Evolutionary conservation across 495 filamentous ascomycete genomes (phyloP).

Genomic region (Arthonia radiata): DNA sequence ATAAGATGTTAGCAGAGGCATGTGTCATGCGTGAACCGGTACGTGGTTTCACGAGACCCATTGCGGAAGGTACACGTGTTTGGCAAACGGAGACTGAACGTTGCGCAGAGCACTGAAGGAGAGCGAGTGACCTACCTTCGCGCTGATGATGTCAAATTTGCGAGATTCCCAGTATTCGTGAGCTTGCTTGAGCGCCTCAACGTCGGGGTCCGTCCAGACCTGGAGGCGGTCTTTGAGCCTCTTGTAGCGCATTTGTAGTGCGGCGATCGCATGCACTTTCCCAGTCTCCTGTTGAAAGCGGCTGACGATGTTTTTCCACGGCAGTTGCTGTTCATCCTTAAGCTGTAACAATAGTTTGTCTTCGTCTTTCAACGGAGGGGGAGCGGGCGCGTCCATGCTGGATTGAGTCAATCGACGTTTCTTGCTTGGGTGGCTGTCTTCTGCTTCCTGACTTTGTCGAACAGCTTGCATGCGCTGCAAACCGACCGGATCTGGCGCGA

Average conservation of each 20-base stretch:
- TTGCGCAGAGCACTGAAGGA: too few species aligned
- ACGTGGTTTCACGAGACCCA: too few species aligned
- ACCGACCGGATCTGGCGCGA: slow-evolving; percentile 11
- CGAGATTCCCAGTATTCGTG: slow-evolving; percentile 19
- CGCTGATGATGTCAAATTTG: slow-evolving; percentile 20
- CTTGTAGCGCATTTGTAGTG: slow-evolving; percentile 49
- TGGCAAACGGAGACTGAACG: too few species aligned
- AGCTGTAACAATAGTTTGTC: slow-evolving; percentile 40
- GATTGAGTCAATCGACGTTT: slow-evolving; percentile 4
- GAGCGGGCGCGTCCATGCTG: slow-evolving; percentile 9
- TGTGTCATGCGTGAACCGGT: too few species aligned
- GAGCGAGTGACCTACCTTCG: slow-evolving; percentile 10
- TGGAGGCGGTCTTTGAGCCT: slow-evolving; percentile 36
- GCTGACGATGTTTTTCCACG: slow-evolving; percentile 44
- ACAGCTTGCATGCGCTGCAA: slow-evolving; percentile 4
- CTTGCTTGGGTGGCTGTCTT: slow-evolving; percentile 8
- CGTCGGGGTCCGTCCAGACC: slow-evolving; percentile 43
- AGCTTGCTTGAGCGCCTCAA: slow-evolving; percentile 17
- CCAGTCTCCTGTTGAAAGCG: slow-evolving; percentile 36
- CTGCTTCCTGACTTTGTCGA: slow-evolving; percentile 12
- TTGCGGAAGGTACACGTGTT: too few species aligned
- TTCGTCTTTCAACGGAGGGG: slow-evolving; percentile 27
- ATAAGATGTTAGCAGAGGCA: too few species aligned
- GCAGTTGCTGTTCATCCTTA: slow-evolving; percentile 38
- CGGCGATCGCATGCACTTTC: slow-evolving; percentile 40